Conservation (phyloP, 2,329 filamentous ascomycete genomes). For the Madurella mycetomatis region DNA sequence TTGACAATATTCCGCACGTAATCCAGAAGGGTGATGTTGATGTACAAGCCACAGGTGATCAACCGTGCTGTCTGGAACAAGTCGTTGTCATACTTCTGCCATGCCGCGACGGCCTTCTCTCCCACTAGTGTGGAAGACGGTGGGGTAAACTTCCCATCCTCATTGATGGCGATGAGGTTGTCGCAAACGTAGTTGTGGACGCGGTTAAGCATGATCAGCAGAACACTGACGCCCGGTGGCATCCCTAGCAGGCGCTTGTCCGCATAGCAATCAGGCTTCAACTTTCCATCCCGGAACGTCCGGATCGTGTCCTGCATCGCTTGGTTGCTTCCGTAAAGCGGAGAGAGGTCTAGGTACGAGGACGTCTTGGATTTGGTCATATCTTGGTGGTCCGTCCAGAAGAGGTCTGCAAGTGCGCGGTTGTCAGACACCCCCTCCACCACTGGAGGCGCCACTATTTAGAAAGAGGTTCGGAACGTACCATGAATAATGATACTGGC, state of each 20-base stretch:
- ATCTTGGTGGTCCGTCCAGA: slow-evolving; percentile 63
- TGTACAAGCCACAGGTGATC: slow-evolving; percentile 70
- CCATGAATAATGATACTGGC: slow-evolving; percentile 70
- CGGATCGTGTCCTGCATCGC: slow-evolving; percentile 62
- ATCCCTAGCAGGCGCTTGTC: slow-evolving; percentile 67
- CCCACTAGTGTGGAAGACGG: slow-evolving; percentile 48
- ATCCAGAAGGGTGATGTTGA: slow-evolving; percentile 73
- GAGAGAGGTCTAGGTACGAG: slow-evolving; percentile 67
- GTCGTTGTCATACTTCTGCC: slow-evolving; percentile 70
- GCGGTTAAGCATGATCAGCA: slow-evolving; percentile 73
- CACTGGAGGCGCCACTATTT: background rate
- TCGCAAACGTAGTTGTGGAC: slow-evolving; percentile 86
- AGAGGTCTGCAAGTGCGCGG: slow-evolving; percentile 48
- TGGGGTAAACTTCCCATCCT: slow-evolving; percentile 70
- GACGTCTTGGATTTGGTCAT: slow-evolving; percentile 61
- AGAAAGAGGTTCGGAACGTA: slow-evolving; percentile 24
- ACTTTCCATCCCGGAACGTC: slow-evolving; percentile 64
- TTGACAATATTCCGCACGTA: slow-evolving; percentile 61
- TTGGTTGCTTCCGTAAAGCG: slow-evolving; percentile 66
- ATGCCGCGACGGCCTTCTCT: slow-evolving; percentile 48
- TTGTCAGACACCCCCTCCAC: background rate
- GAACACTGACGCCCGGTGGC: slow-evolving; percentile 65
- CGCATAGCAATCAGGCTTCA: slow-evolving; percentile 70
- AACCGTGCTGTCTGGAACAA: slow-evolving; percentile 74
- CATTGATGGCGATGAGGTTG: slow-evolving; percentile 80